A percentile compares a stretch with the other conserved stretches of the same genome.
These are phyloP conservation scores for Phytophthora syringae DNA, from an alignment of 352 stramenopile species.

Conservation along the genomic window DNA sequence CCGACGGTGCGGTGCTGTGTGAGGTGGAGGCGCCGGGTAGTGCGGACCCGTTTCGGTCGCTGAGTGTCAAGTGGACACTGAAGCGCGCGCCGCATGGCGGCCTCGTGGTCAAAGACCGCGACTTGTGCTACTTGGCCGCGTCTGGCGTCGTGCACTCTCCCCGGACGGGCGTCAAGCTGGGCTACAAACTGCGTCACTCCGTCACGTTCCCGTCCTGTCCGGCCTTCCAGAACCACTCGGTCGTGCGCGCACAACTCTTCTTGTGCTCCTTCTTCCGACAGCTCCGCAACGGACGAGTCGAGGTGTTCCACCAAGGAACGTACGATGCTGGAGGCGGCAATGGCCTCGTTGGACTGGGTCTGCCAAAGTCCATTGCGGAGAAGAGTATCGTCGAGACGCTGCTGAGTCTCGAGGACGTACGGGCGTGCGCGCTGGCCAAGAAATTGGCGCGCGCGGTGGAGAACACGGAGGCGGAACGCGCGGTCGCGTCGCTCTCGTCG, in stretches of 20 bases:
- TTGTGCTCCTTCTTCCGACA: constrained; percentile 76
- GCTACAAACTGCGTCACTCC: constrained; percentile 65
- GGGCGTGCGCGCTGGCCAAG: constrained; percentile 59
- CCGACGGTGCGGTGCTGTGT: constrained; percentile 52
- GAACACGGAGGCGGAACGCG: constrained; percentile 33
- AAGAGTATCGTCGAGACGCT: constrained; percentile 54
- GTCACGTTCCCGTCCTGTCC: constrained; percentile 63
- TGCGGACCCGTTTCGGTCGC: constrained; percentile 47
- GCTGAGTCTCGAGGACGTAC: constrained; percentile 45
- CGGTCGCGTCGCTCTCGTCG: constrained; percentile 35
- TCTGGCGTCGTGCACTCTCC: constrained; percentile 42
- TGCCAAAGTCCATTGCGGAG: constrained; percentile 54
- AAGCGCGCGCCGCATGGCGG: constrained; percentile 42
- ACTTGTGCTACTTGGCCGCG: constrained; percentile 57
- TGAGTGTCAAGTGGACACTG: constrained; percentile 55
- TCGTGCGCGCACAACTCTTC: constrained; percentile 71
- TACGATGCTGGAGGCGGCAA: constrained; percentile 55
- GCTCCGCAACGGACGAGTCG: constrained; percentile 53
- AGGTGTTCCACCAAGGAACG: constrained; percentile 70
- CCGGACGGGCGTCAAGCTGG: constrained; percentile 39
- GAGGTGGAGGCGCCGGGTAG: constrained; percentile 36
- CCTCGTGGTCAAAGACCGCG: constrained; percentile 53
- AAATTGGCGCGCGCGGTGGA: constrained; percentile 62
- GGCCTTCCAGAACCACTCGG: constrained; percentile 52
- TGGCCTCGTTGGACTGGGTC: constrained; percentile 29